These are phyloP conservation scores for Sequoiadendron giganteum DNA, from an alignment of 75 land plant genomes.

Conservation along the genomic window DNA sequence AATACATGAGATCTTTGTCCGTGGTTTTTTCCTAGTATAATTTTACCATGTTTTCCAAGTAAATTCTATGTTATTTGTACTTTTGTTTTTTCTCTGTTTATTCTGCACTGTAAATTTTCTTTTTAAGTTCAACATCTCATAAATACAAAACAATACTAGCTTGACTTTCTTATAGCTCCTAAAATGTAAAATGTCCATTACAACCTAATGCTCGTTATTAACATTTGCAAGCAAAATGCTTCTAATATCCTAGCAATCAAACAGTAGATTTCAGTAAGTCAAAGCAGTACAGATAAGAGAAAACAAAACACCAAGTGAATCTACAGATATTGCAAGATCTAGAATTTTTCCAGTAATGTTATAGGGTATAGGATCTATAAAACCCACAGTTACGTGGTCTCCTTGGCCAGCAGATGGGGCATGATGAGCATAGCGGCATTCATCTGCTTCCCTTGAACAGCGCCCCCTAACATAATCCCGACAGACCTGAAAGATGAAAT, in stretches of 20 bases:
- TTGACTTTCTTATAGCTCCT: neutral
- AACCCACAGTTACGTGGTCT: conserved; percentile 23
- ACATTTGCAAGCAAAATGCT: neutral
- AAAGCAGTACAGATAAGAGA: neutral
- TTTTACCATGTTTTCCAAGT: too few species aligned
- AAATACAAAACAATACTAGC: neutral
- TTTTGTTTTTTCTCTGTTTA: too few species aligned
- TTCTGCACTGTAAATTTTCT: too few species aligned
- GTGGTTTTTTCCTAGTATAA: too few species aligned
- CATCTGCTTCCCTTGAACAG: conserved; percentile 26
- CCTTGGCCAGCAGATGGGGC: conserved; percentile 22
- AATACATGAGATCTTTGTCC: too few species aligned
- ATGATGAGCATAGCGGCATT: conserved; percentile 37
- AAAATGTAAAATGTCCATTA: neutral
- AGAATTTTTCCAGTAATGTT: neutral
- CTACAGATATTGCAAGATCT: neutral
- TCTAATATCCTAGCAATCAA: neutral
- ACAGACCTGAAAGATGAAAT: conserved; percentile 8
- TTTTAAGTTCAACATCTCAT: too few species aligned
- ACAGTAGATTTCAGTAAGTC: neutral
- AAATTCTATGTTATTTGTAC: too few species aligned
- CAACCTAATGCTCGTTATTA: neutral
- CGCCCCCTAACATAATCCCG: conserved; percentile 32
- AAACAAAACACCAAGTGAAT: neutral
- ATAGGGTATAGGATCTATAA: neutral